Evolutionary conservation across 2,329 filamentous ascomycete species (phyloP), one percentile per base, ranked within the genome.

Genomic region (Scolecobasidium constrictum): DNA sequence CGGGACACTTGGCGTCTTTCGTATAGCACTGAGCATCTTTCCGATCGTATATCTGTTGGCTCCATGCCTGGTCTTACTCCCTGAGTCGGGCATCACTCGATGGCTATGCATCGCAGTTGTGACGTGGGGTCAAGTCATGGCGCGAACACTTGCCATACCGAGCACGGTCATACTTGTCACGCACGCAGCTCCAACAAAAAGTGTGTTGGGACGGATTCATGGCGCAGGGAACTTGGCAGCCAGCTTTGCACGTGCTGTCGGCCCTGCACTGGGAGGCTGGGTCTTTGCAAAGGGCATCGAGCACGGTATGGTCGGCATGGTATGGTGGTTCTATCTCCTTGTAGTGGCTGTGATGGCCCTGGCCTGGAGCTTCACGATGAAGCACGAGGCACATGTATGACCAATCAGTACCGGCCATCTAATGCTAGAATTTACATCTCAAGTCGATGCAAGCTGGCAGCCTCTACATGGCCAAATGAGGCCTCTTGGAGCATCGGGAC

Each of bases 81-180:
- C 44, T 11, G 19, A 23, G n/a, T 12, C 3, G 15, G 40, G 39
- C 9, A 13, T 45, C 16, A 21, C 6, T n/a, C 21, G 35, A 33
- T 46, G 44, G 44, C 12, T 45, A 16, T 26, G 17, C 16, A 36
- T 45, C 28, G 38, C 28, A 1, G 4, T 36, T n/a, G 28, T 45
- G 2, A 21, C 36, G 5, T 43, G 34, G 20, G 18, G 22, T 3
- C 40, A 43, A n/a, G 31, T 43, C 17, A 34, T 38, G 33, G 17
- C 39, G 11, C 44, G 44, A 7, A 46, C 31, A 16, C 22, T 42
- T 52, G 72, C 72, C 0, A 59, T 75, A 6, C 74, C 74, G 1
- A 71, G 71, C 3, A 73, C 69, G 53, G 74, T 75, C 26, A 76
- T 78, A 44, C 57, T 78, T 6, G 60, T 78, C 35, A 78, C 78